A percentile compares a stretch with the other conserved stretches of the same genome.
Evolutionary conservation across 2,329 filamentous ascomycete genomes (phyloP).

Genomic region (Colletotrichum salicis): DNA sequence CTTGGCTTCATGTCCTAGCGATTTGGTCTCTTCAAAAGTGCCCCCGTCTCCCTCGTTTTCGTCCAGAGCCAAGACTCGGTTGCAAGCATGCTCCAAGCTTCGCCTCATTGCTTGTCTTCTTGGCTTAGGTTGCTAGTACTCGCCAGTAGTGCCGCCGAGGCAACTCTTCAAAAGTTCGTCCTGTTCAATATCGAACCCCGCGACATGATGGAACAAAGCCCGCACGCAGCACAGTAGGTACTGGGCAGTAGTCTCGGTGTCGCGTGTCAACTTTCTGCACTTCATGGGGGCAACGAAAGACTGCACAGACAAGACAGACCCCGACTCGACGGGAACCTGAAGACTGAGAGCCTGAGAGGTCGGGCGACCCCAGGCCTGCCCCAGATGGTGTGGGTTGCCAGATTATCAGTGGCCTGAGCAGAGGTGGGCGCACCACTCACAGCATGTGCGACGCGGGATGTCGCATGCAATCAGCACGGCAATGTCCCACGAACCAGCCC

Average conservation of each 20-base stretch:
- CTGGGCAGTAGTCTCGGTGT: conserved; percentile 4
- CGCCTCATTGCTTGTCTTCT: conserved; percentile 20
- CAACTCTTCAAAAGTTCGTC: conserved; percentile 15
- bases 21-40: conserved; percentile 21
- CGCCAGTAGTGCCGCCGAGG: conserved; percentile 19
- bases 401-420: conserved; percentile 10
- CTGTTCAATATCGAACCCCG: neutral
- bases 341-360: neutral
- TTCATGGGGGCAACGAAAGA: neutral
- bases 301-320: neutral
- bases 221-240: neutral
- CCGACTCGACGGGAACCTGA: neutral
- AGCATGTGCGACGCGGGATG: conserved; percentile 11
- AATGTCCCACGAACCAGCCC: neutral
- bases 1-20: conserved; percentile 19
- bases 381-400: neutral
- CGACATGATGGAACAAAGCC: neutral
- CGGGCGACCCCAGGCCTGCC: neutral
- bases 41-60: conserved; percentile 16
- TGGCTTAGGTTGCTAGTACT: neutral
- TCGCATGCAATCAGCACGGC: neutral
- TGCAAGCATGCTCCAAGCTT: conserved; percentile 24
- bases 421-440: conserved; percentile 7
- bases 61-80: conserved; percentile 24
- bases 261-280: conserved; percentile 12